A percentile compares a stretch with the other conserved stretches of the same genome.
Evolutionary conservation across 495 filamentous ascomycete genomes (phyloP).

Genomic region (Penicillium angulare): DNA sequence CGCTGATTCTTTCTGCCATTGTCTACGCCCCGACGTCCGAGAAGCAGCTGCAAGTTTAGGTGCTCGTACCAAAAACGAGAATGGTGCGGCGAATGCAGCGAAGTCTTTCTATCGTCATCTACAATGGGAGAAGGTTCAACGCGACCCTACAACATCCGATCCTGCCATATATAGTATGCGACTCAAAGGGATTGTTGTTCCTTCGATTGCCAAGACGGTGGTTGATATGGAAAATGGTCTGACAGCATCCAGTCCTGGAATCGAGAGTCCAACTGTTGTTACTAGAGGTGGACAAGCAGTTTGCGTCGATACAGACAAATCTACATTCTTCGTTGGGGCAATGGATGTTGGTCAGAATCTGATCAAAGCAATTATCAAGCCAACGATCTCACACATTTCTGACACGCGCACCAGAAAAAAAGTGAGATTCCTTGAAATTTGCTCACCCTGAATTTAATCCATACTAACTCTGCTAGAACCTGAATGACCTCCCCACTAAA

Average conservation of each 20-base stretch:
- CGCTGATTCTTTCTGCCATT: background rate
- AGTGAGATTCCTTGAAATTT: background rate
- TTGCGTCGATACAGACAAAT: background rate
- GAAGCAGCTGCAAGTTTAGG: background rate
- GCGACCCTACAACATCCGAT: background rate
- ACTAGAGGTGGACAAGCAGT: background rate
- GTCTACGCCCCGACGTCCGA: background rate
- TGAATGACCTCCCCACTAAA: background rate
- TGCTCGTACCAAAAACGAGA: background rate
- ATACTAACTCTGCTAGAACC: background rate
- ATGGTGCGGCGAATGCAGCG: background rate
- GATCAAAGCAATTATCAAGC: conserved; percentile 8
- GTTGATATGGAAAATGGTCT: background rate
- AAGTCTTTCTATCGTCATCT: conserved; percentile 2
- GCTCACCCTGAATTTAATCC: too few relatives aligned
- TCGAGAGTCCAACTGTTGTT: background rate
- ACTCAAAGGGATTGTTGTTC: background rate
- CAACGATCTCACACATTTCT: conserved; percentile 4
- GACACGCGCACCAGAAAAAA: background rate
- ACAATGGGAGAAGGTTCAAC: background rate
- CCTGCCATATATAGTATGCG: background rate
- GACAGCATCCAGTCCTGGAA: background rate
- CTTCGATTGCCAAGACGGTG: background rate
- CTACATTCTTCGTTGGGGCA: background rate
- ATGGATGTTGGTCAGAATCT: background rate